A percentile compares a stretch with the other conserved stretches of the same genome.
These are phyloP conservation scores for Calocera cornea DNA, from an alignment of 768 basidiomycete species.

Conservation along the genomic window DNA sequence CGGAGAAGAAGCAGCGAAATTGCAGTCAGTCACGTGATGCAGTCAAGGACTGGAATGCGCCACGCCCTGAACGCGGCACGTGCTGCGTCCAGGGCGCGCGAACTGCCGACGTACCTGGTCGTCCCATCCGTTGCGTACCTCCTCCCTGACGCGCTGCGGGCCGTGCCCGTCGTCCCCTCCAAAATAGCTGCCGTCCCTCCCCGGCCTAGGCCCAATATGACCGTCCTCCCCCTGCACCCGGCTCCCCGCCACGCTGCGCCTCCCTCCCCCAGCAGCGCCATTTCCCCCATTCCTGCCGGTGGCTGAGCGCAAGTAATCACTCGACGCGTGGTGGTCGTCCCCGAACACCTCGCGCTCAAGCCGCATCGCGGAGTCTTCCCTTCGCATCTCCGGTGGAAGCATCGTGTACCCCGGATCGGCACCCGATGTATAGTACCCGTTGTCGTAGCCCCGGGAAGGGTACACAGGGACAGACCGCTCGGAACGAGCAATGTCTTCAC, in stretches of 20 bases:
- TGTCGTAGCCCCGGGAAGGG: neutral
- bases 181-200: neutral
- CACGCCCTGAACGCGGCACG: slow-evolving; percentile 1
- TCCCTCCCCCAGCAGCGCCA: neutral
- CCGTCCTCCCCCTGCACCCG: neutral
- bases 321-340: neutral
- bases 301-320: neutral
- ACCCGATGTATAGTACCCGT: neutral
- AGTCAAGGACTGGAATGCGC: neutral
- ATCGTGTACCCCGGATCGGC: neutral
- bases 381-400: neutral
- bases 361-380: neutral
- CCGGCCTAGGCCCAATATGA: neutral
- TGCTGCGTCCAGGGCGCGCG: neutral
- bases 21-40: neutral
- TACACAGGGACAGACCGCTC: neutral
- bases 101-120: neutral
- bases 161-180: neutral
- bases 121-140: neutral
- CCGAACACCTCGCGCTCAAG: slow-evolving; percentile 3
- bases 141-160: neutral
- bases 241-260: neutral
- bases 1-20: neutral
- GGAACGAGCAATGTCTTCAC: neutral
- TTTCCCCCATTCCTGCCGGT: neutral